A percentile compares a stretch with the other conserved stretches of the same genome.
phyloP scores from a whole-genome alignment of 2,329 filamentous ascomycete genomes.

The Fusarium lateritium region DNA sequence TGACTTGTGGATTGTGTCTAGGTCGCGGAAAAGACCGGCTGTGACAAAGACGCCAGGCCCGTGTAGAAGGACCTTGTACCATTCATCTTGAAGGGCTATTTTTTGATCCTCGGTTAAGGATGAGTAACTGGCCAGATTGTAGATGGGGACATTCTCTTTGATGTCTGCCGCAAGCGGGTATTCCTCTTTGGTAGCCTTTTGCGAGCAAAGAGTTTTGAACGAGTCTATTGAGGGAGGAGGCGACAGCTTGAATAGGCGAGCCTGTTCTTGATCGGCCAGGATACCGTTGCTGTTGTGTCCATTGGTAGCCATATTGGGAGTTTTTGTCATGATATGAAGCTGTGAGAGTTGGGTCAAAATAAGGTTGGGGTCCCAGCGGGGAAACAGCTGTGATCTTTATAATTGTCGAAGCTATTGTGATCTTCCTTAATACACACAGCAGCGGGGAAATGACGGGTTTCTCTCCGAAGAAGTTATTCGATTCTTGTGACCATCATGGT shows the following conservation, averaged over 20 bases:
- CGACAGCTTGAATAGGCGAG: conserved; percentile 45
- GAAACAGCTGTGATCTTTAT: too few species aligned
- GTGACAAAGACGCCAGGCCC: conserved; percentile 74
- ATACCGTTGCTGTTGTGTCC: background rate
- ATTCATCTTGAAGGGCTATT: conserved; percentile 70
- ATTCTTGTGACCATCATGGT: too few species aligned
- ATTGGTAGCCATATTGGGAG: conserved; percentile 22
- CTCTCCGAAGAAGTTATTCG: conserved; percentile 8
- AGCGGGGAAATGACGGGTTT: conserved; percentile 19
- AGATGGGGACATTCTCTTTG: conserved; percentile 69
- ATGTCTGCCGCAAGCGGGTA: conserved; percentile 66
- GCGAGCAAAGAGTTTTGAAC: conserved; percentile 62
- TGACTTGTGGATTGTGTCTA: conserved; percentile 59
- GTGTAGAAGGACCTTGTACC: conserved; percentile 68
- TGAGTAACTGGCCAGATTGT: conserved; percentile 60
- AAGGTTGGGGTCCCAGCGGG: too few species aligned
- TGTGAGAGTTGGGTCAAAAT: background rate
- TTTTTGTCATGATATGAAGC: background rate
- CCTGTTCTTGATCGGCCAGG: conserved; percentile 22
- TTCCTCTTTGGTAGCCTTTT: conserved; percentile 51
- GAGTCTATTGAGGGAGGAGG: conserved; percentile 57
- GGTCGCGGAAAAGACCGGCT: conserved; percentile 64
- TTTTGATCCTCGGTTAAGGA: conserved; percentile 38
- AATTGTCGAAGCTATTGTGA: too few species aligned
- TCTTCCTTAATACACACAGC: background rate